Percentiles rank a stretch among this genome's conserved stretches.
Evolutionary conservation across 768 basidiomycete species (phyloP).

Genomic region (Tulasnella sp.): DNA sequence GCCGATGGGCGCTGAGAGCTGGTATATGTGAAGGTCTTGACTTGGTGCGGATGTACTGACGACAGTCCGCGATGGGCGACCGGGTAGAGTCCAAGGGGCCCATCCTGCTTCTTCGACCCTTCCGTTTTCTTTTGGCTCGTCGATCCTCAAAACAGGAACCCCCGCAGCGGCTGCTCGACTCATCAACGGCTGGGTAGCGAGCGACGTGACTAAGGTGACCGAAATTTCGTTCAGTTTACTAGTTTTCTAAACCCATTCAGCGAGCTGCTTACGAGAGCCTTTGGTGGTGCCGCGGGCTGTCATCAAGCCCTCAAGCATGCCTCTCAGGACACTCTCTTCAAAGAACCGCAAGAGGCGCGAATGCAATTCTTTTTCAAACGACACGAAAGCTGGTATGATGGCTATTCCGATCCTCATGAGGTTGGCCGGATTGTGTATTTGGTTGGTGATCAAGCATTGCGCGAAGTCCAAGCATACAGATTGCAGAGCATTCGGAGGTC

Average conservation of each 20-base stretch:
- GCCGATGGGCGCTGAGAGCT: conserved; percentile 48
- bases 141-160: conserved; percentile 38
- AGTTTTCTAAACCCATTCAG: conserved; percentile 18
- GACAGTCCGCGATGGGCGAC: conserved; percentile 2
- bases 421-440: conserved; percentile 40
- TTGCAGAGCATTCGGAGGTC: conserved; percentile 70
- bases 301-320: conserved; percentile 31
- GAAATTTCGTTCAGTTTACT: background rate
- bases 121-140: conserved; percentile 32
- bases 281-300: conserved; percentile 17
- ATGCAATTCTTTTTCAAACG: conserved; percentile 54
- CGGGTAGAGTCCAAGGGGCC: conserved; percentile 21
- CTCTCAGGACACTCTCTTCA: conserved; percentile 47
- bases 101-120: conserved; percentile 16
- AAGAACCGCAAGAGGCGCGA: conserved; percentile 56
- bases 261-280: background rate
- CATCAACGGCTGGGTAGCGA: too few species aligned
- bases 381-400: conserved; percentile 61
- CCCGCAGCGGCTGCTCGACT: too few species aligned
- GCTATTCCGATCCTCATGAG: conserved; percentile 53
- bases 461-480: conserved; percentile 60
- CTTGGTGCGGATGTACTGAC: conserved; percentile 46
- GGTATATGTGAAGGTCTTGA: conserved; percentile 45
- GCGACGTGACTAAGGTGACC: too few species aligned
- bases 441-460: conserved; percentile 39